phyloP scores from a whole-genome alignment of 2,329 filamentous ascomycete genomes.

The Fusarium keratoplasticum region DNA sequence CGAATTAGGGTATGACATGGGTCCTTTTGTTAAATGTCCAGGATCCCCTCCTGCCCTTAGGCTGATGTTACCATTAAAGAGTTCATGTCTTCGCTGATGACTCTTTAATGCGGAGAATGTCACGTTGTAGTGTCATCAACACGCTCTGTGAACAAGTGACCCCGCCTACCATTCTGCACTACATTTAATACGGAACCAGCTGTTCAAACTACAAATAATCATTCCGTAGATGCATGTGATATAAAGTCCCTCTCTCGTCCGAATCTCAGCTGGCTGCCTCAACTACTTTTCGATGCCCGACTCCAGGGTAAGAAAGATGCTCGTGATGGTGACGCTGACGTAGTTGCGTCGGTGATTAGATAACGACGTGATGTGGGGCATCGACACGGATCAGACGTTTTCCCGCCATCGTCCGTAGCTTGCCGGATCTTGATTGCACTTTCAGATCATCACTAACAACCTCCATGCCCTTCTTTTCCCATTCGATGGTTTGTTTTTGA shows the following conservation, averaged over 20 bases:
- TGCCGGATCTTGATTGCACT: slow-evolving; percentile 1
- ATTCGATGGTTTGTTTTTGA: slow-evolving; percentile 12
- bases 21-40: background rate
- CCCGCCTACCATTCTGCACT: background rate
- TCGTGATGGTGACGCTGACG: slow-evolving; percentile 35
- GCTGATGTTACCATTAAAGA: background rate
- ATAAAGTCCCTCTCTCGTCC: background rate
- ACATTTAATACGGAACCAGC: background rate
- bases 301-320: slow-evolving; percentile 27
- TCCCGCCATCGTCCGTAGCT: slow-evolving; percentile 28
- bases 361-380: slow-evolving; percentile 19
- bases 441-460: slow-evolving; percentile 16
- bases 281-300: background rate
- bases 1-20: background rate
- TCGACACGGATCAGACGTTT: slow-evolving; percentile 25
- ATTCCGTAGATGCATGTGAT: background rate
- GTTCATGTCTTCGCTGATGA: background rate
- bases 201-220: background rate
- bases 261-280: background rate
- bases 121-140: slow-evolving; percentile 1
- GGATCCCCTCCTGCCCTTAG: background rate
- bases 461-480: background rate
- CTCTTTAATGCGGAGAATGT: background rate
- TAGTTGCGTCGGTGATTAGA: slow-evolving; percentile 10
- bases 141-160: background rate